Base-by-base conservation (phyloP, 495 filamentous ascomycete species). In the Hypomontagnella monticulosa region DNA sequence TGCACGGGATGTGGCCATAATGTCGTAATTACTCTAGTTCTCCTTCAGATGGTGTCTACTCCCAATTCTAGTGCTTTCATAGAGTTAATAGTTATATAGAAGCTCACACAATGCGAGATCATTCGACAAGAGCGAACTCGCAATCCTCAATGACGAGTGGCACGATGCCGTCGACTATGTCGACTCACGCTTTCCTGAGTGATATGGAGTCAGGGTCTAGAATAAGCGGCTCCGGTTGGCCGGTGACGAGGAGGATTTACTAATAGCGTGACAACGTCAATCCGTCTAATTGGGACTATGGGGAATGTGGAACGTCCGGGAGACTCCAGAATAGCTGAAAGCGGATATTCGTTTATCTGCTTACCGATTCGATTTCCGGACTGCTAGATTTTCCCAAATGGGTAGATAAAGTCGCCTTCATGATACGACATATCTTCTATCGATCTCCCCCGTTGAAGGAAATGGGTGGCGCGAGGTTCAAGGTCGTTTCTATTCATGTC, bases 1-100 rank as follows among this genome's bases (percentile, higher is more conserved):
- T 41, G 40, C 51, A 11, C 64, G 69, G 15, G 64, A 56, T 7
- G 33, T 43, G 23, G 59, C 56, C 69, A 71, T 71, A 8, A 41
- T 67, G 20, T 53, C 27, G 14, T 19, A 38, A 40, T 16, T 1
- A 6, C 12, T 36, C 18, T 30, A 10, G 4, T 14, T 15, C 37
- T 53, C n/a, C 42, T 27, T 47, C 30, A 9, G 30, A 11, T 15
- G 40, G 40, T 48, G 19, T 12, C 30, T 33, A 33, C 14, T 42
- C n/a, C 10, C 7, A 27, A 23, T 36, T n/a, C 0, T 2, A 46
- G 33, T 36, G 18, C 49, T n/a, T 10, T 43, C 14, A 0, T n/a
- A 43, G 15, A 12, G 11, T 15, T 16, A 23, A 12, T 7, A 30
- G 32, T 63, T 47, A 38, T 52, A 53, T 46, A 43, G 11, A 57